Base-by-base conservation (phyloP, 768 basidiomycete genomes). In the Psilocybe azurescens region DNA sequence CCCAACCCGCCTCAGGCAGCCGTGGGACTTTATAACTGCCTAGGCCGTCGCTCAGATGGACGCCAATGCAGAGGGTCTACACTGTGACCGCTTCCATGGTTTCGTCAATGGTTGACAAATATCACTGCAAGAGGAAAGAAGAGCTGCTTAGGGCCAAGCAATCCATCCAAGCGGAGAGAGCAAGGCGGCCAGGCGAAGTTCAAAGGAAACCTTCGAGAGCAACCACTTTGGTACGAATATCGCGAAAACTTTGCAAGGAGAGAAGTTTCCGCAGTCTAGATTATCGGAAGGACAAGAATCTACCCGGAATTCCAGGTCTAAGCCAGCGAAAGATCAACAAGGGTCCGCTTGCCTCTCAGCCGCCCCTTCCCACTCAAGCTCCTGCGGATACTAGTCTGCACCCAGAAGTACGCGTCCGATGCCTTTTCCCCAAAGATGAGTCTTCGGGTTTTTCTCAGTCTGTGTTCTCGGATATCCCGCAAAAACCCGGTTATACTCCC, bases 1-100 rank as follows among this genome's bases (percentile, higher is more conserved):
- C 61, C 68, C 28, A 78, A 78, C 61, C 67, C 68, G 8, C 74
- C 74, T 36, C 75, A 78, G 56, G 67, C 67, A 10, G 71, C 60
- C 8, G 59, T 68, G 33, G 77, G 77, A 10, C 60, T 47, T 3
- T 78, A 75, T 59, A 59, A 67, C 29, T 78, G 77, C 63, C 61
- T 63, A 30, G 70, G 69, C 24, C 44, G 46, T 28, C 38, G 53
- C 11, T 53, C 52, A 20, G 58, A 59, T 9, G 70, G 67, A 16
- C 61, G 59, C 51, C 60, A 30, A 56, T 73, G 71, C 57, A 60
- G 68, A 18, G 73, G 18, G 68, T 65, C 3, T 74, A 74, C 60
- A 60, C 20, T 7, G 56, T 58, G 47, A 56, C 53, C 24, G 8
- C 39, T 16, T 50, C 47, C 5, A 60, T 58, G 56, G 63, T 55